Conservation (phyloP, 2,329 filamentous ascomycete species). For the Aspergillus caelatus region DNA sequence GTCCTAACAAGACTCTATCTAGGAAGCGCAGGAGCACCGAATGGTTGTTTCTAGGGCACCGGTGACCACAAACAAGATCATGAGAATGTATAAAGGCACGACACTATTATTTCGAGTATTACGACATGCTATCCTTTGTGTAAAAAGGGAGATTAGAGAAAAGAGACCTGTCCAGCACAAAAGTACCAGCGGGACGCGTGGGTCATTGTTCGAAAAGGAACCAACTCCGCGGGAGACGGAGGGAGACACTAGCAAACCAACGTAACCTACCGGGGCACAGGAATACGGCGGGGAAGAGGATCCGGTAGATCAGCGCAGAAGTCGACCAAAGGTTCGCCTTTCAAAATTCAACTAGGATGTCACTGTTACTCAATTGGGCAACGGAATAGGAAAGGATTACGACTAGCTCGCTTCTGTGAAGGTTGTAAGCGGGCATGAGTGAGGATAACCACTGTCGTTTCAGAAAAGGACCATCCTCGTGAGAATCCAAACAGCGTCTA, state of each 20-base stretch:
- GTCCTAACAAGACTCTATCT: neutral
- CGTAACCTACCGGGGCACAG: slow-evolving; percentile 14
- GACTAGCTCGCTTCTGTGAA: slow-evolving; percentile 1
- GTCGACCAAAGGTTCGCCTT: slow-evolving; percentile 15
- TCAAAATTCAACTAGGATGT: slow-evolving; percentile 14
- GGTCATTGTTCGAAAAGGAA: slow-evolving; percentile 5
- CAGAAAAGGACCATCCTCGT: neutral
- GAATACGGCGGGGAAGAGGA: slow-evolving; percentile 20
- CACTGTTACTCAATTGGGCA: slow-evolving; percentile 9
- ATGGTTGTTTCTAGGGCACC: neutral
- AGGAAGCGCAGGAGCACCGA: neutral
- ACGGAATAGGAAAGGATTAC: slow-evolving; percentile 7
- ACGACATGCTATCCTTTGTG: neutral
- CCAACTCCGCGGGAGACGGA: slow-evolving; percentile 13
- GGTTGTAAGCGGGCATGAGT: neutral
- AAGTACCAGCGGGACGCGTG: slow-evolving; percentile 19
- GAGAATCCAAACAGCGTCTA: neutral
- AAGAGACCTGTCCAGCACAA: slow-evolving; percentile 24
- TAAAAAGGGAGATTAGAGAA: neutral
- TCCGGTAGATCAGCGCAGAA: slow-evolving; percentile 27
- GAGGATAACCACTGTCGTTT: neutral
- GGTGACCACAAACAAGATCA: neutral
- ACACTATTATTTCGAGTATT: neutral
- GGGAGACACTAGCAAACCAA: slow-evolving; percentile 13
- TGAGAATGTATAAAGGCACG: neutral